Conservation (phyloP, 768 basidiomycete species). For the Lactarius deliciosus region DNA sequence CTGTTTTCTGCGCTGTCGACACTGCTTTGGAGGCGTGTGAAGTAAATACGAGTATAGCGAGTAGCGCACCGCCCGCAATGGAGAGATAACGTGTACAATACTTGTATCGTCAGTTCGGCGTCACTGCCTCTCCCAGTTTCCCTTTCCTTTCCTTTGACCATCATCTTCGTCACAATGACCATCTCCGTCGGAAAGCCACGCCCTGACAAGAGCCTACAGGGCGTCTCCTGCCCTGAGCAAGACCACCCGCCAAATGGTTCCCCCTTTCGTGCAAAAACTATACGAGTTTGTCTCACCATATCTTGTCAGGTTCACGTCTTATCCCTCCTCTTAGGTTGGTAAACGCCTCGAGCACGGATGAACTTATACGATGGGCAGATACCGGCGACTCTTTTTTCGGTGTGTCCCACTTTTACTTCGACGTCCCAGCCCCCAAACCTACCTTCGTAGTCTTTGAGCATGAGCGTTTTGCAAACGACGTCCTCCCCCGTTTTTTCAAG, state of each 20-base stretch:
- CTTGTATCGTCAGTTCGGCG: background rate
- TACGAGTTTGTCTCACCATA: conserved; percentile 64
- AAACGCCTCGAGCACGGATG: conserved; percentile 76
- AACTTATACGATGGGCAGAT: conserved; percentile 90
- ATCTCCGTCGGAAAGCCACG: conserved; percentile 49
- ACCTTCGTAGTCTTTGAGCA: conserved; percentile 74
- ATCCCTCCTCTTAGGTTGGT: conserved; percentile 67
- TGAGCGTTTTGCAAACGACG: conserved; percentile 84
- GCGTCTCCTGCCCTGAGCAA: conserved; percentile 44
- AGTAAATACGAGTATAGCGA: conserved; percentile 16
- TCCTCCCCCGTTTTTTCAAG: conserved; percentile 95
- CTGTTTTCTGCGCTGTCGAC: conserved; percentile 48
- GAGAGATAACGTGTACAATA: background rate
- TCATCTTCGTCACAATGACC: background rate
- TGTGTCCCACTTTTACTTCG: conserved; percentile 36
- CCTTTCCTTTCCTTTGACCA: background rate
- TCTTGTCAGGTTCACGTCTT: conserved; percentile 16
- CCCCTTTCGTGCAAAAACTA: conserved; percentile 90
- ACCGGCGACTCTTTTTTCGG: conserved; percentile 92
- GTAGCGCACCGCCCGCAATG: no score
- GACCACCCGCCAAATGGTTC: conserved; percentile 54
- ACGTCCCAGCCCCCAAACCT: conserved; percentile 3
- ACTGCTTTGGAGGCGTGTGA: conserved; percentile 39
- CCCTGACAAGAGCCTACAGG: conserved; percentile 49
- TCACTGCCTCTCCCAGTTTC: background rate